Conservation (phyloP, 169 alveolate species). For the Plasmodium adleri region DNA sequence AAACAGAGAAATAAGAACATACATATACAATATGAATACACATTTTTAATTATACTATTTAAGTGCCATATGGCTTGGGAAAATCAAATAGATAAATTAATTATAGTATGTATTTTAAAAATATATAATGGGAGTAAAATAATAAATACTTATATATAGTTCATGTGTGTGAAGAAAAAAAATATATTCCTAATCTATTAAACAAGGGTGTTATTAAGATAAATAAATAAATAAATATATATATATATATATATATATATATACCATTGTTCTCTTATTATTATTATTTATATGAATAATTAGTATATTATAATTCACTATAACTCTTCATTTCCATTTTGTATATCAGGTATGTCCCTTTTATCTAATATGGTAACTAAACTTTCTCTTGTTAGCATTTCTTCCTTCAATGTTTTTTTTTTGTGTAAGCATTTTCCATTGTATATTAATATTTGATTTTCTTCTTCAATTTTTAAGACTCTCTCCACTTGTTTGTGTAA, state of each 20-base stretch:
- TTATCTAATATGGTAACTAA: constrained; percentile 58
- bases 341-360: constrained; percentile 59
- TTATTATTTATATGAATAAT: background rate
- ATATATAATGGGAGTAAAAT: too few species aligned
- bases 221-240: background rate
- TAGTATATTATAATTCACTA: background rate
- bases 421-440: constrained; percentile 36
- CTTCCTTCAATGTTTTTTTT: constrained; percentile 46
- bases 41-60: too few species aligned
- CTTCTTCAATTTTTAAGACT: constrained; percentile 44
- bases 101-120: too few species aligned
- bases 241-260: background rate
- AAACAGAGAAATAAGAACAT: too few species aligned
- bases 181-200: too few species aligned
- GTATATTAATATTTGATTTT: constrained; percentile 49
- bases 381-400: constrained; percentile 28
- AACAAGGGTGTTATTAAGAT: too few species aligned
- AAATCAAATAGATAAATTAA: too few species aligned
- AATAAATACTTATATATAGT: too few species aligned
- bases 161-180: too few species aligned
- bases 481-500: constrained; percentile 55
- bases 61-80: too few species aligned
- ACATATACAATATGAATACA: too few species aligned
- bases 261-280: background rate
- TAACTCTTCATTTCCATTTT: constrained; percentile 12